Conservation (phyloP, 1,139 yeast species). For the Yamadazyma triangularis region DNA sequence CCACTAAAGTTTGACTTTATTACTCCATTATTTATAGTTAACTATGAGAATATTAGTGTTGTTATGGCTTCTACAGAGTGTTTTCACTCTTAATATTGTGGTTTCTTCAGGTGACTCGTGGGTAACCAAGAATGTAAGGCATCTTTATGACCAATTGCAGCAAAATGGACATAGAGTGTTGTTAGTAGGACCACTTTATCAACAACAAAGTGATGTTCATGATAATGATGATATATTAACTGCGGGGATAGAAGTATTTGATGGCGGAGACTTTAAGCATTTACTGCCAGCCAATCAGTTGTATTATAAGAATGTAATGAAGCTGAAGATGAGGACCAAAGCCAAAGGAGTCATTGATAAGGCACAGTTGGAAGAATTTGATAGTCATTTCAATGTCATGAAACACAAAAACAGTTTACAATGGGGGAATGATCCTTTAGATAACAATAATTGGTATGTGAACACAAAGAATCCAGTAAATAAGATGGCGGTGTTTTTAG, state of each 20-base stretch:
- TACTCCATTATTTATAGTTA: no score
- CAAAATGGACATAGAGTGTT: slow-evolving; percentile 27
- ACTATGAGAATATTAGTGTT: not conserved
- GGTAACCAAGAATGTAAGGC: slow-evolving; percentile 33
- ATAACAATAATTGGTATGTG: slow-evolving; percentile 37
- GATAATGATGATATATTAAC: slow-evolving; percentile 2
- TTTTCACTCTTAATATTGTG: slow-evolving; percentile 21
- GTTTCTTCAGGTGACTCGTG: slow-evolving; percentile 37
- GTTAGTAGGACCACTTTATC: slow-evolving; percentile 31
- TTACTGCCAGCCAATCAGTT: slow-evolving; percentile 28
- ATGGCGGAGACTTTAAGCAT: slow-evolving; percentile 37
- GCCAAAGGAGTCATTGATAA: slow-evolving; percentile 12
- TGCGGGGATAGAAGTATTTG: slow-evolving; percentile 5
- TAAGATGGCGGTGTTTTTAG: slow-evolving; percentile 27
- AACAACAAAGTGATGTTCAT: slow-evolving; percentile 5
- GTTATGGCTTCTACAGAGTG: not conserved
- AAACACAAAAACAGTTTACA: slow-evolving; percentile 9
- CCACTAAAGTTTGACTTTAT: no score
- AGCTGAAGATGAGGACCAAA: slow-evolving; percentile 16
- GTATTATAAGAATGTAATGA: slow-evolving; percentile 20
- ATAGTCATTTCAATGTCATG: slow-evolving; percentile 2
- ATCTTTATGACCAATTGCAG: slow-evolving; percentile 21
- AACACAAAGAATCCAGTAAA: slow-evolving; percentile 27
- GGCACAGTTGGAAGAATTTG: slow-evolving; percentile 5
- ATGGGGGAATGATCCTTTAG: slow-evolving; percentile 33